Evolutionary conservation across 495 filamentous ascomycete species (phyloP).

Genomic region (Penicillium samsonianum): DNA sequence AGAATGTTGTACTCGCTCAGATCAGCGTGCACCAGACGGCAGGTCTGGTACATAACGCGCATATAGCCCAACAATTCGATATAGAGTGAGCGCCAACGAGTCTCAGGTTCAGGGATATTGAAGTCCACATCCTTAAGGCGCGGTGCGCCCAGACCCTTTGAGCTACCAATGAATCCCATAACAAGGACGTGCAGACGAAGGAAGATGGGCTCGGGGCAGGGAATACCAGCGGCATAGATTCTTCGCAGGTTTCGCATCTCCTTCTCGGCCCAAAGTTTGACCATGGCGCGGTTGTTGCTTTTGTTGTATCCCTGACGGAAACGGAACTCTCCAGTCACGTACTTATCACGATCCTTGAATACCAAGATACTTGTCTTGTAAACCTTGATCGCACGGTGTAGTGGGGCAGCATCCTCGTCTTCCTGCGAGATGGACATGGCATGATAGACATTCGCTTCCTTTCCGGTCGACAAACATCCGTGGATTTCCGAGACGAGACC

Average conservation of each 20-base stretch:
- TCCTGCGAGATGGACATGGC: constrained; percentile 58
- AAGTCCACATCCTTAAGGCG: constrained; percentile 75
- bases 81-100: constrained; percentile 74
- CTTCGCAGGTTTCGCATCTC: constrained; percentile 92
- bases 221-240: constrained; percentile 78
- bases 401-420: constrained; percentile 40
- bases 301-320: constrained; percentile 85
- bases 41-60: constrained; percentile 87
- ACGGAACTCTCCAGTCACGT: constrained; percentile 88
- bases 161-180: constrained; percentile 90
- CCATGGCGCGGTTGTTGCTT: constrained; percentile 89
- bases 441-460: constrained; percentile 97
- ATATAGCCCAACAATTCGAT: constrained; percentile 82
- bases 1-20: constrained; percentile 96
- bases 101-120: constrained; percentile 53
- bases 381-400: constrained; percentile 88
- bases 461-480: constrained; percentile 90
- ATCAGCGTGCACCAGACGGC: constrained; percentile 91
- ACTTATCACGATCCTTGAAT: constrained; percentile 96
- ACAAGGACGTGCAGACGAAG: constrained; percentile 88
- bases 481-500: constrained; percentile 80
- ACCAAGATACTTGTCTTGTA: constrained; percentile 97
- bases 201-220: constrained; percentile 84
- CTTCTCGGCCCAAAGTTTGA: constrained; percentile 97
- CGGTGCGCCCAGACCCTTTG: constrained; percentile 81